Percentiles rank a stretch among this genome's conserved stretches.
Evolutionary conservation across 2,329 filamentous ascomycete species (phyloP).

Genomic region (Xylaria sp.): DNA sequence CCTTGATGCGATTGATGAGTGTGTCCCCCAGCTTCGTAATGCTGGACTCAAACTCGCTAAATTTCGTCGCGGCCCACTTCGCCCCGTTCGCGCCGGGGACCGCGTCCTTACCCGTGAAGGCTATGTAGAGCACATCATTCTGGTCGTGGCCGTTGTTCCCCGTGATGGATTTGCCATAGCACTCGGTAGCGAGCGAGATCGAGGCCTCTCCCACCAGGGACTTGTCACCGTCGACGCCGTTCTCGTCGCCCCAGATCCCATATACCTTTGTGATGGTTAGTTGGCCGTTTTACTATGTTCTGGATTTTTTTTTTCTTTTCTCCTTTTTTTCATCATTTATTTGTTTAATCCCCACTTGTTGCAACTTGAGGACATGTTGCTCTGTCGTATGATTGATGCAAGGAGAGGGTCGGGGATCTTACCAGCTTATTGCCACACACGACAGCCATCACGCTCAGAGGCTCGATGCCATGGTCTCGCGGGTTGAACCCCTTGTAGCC

Average conservation of each 20-base stretch:
- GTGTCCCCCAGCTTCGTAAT: conserved; percentile 54
- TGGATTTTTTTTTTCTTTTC: too few relatives aligned
- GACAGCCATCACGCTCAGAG: conserved; percentile 53
- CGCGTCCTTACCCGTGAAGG: conserved; percentile 59
- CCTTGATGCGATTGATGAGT: conserved; percentile 49
- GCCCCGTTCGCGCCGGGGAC: conserved; percentile 58
- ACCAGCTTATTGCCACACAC: conserved; percentile 52
- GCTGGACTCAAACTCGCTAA: conserved; percentile 55
- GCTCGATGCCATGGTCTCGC: conserved; percentile 43
- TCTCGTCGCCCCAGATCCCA: conserved; percentile 64
- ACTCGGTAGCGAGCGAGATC: conserved; percentile 59
- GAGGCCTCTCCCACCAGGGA: conserved; percentile 59
- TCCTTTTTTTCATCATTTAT: too few relatives aligned
- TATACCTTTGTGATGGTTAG: conserved; percentile 48
- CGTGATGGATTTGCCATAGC: conserved; percentile 55
- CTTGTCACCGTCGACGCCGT: conserved; percentile 53
- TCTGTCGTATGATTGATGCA: not conserved
- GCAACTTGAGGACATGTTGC: not conserved
- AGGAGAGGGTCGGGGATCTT: conserved; percentile 7
- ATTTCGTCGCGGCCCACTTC: conserved; percentile 55
- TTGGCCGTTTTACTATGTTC: too few relatives aligned
- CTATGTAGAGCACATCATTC: conserved; percentile 65
- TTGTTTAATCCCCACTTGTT: too few relatives aligned
- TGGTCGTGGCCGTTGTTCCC: conserved; percentile 59
- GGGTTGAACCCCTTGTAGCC: conserved; percentile 43